Percentiles rank a stretch among this genome's conserved stretches.
phyloP scores from a whole-genome alignment of 768 basidiomycete genomes.

The Dioszegia hungarica region DNA sequence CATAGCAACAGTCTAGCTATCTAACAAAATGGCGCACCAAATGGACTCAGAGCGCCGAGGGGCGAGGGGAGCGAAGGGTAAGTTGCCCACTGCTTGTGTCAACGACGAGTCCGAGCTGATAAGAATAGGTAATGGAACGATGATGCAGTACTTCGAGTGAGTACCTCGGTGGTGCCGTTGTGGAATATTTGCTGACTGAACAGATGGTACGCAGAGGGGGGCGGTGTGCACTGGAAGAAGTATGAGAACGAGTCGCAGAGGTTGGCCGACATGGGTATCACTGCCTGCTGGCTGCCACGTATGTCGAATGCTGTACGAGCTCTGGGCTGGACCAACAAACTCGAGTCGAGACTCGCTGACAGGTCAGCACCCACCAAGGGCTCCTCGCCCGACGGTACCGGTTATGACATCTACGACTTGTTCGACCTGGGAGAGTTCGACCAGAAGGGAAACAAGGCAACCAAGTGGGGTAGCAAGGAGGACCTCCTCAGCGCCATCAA shows the following conservation, averaged over 20 bases:
- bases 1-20: no score
- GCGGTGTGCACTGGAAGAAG: constrained; percentile 45
- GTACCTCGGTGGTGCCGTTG: not conserved
- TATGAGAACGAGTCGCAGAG: constrained; percentile 35
- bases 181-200: not conserved
- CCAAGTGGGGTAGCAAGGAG: constrained; percentile 82
- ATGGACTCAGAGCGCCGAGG: constrained; percentile 1
- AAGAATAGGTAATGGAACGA: constrained; percentile 2
- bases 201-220: not conserved
- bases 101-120: not conserved
- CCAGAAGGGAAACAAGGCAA: constrained; percentile 51
- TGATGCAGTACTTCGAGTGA: constrained; percentile 20
- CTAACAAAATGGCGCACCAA: constrained; percentile 4
- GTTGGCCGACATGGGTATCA: constrained; percentile 49
- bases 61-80: not conserved
- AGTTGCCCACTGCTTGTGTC: not conserved
- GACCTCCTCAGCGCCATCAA: constrained; percentile 68
- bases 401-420: constrained; percentile 48
- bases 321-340: no score
- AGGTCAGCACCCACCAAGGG: not conserved
- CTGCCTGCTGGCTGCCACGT: constrained; percentile 51
- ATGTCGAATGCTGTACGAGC: constrained; percentile 2
- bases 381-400: constrained; percentile 38
- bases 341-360: not conserved
- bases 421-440: constrained; percentile 51